phyloP scores from a whole-genome alignment of 257 asterid genomes.

The Nemophila menziesii region DNA sequence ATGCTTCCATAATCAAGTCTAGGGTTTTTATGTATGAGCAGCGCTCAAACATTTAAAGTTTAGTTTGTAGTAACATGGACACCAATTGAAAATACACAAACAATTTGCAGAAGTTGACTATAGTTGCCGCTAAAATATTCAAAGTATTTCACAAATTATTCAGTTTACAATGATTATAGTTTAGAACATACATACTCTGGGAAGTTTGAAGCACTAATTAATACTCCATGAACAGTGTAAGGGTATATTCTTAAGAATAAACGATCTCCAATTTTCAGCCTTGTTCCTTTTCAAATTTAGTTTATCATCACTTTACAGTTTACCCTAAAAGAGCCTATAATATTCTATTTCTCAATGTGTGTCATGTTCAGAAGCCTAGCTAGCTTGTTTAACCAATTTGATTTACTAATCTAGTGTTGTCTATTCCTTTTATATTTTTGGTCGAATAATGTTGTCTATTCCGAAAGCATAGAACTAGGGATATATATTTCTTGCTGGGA shows the following conservation, averaged over 20 bases:
- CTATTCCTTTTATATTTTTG: too few species aligned
- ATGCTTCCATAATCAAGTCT: too few species aligned
- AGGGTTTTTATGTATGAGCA: background rate
- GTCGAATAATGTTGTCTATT: too few species aligned
- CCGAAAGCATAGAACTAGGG: too few species aligned
- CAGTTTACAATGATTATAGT: constrained; percentile 10
- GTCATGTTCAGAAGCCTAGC: background rate
- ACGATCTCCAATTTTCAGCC: too few species aligned
- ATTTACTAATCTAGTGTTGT: too few species aligned
- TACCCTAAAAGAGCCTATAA: background rate
- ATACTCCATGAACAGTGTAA: too few species aligned
- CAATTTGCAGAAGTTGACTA: background rate
- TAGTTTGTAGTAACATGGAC: background rate
- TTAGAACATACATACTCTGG: constrained; percentile 4
- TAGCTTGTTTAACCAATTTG: background rate
- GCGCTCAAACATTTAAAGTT: background rate
- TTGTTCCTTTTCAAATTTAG: background rate
- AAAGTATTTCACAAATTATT: background rate
- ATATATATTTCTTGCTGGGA: too few species aligned
- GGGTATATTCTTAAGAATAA: constrained; percentile 34
- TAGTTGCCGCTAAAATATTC: background rate
- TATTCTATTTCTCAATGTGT: background rate
- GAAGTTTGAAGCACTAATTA: constrained; percentile 14
- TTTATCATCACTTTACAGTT: too few species aligned
- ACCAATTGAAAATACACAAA: background rate